Percentiles rank a stretch among this genome's conserved stretches.
Conservation (phyloP, 768 basidiomycete species). For the Termitomyces sp. region DNA sequence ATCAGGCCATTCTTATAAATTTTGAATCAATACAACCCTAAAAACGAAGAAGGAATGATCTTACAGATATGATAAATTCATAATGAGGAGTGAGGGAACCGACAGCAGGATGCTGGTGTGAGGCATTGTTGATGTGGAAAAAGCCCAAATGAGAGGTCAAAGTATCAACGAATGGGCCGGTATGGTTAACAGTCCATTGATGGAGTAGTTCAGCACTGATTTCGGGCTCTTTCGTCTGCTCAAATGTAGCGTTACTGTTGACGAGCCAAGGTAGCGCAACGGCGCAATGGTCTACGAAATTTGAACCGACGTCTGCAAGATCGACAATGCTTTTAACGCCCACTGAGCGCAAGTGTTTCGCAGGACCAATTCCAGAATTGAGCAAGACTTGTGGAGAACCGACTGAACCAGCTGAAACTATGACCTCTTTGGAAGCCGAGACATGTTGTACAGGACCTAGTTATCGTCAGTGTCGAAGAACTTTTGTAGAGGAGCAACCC, state of each 20-base stretch:
- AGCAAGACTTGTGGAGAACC: slow-evolving; percentile 23
- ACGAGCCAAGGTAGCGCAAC: slow-evolving; percentile 10
- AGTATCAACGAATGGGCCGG: slow-evolving; percentile 23
- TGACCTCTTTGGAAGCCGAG: slow-evolving; percentile 24
- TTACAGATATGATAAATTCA: slow-evolving; percentile 20
- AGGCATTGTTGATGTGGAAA: slow-evolving; percentile 21
- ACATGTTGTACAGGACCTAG: slow-evolving; percentile 3
- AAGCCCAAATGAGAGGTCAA: slow-evolving; percentile 20
- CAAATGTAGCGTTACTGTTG: slow-evolving; percentile 15
- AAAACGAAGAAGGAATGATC: slow-evolving; percentile 14
- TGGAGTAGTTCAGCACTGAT: slow-evolving; percentile 7
- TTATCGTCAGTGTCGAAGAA: neutral
- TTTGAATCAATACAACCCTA: neutral
- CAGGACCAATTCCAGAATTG: slow-evolving; percentile 15
- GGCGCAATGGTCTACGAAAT: slow-evolving; percentile 19
- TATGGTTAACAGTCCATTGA: slow-evolving; percentile 19
- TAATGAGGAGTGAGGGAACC: slow-evolving; percentile 27
- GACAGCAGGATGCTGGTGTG: slow-evolving; percentile 23
- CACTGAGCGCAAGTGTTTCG: slow-evolving; percentile 1
- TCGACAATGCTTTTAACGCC: slow-evolving; percentile 11
- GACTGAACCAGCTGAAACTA: slow-evolving; percentile 26
- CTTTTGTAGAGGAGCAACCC: neutral
- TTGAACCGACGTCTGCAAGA: slow-evolving; percentile 20
- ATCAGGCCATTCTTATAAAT: slow-evolving; percentile 14
- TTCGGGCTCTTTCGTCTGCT: slow-evolving; percentile 8